A percentile compares a stretch with the other conserved stretches of the same genome.
These are phyloP conservation scores for Vicia sativa DNA, from an alignment of 306 rosid genomes.

Conservation along the genomic window DNA sequence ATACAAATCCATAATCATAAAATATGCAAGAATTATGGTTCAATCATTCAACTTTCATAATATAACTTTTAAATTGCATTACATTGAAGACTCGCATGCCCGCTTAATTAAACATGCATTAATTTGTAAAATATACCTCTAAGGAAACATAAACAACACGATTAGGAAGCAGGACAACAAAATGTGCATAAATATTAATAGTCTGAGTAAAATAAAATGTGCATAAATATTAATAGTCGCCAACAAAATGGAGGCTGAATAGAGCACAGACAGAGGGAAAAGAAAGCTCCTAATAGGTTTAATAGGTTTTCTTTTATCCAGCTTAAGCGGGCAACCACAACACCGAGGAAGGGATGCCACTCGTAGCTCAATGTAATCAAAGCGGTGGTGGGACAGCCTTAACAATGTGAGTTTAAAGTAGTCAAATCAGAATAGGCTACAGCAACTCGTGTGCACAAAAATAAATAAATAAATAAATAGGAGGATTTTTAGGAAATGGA, in stretches of 20 bases:
- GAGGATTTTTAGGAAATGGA: too few relatives aligned
- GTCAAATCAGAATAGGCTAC: slow-evolving; percentile 19
- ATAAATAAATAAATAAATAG: too few relatives aligned
- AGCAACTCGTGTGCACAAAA: slow-evolving; percentile 1
- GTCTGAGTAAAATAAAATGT: slow-evolving; percentile 24
- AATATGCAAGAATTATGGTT: too few relatives aligned
- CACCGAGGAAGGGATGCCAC: background rate
- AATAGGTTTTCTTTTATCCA: slow-evolving; percentile 22
- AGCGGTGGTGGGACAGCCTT: background rate
- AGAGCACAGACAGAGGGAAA: slow-evolving; percentile 17
- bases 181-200: slow-evolving; percentile 49
- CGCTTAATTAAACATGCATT: slow-evolving; percentile 31
- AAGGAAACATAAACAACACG: slow-evolving; percentile 76
- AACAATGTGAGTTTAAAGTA: slow-evolving; percentile 18
- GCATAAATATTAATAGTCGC: slow-evolving; percentile 32
- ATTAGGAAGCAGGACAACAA: slow-evolving; percentile 95
- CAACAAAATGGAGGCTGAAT: slow-evolving; percentile 33
- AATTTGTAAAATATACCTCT: slow-evolving; percentile 66
- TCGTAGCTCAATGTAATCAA: slow-evolving; percentile 13
- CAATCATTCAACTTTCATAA: too few relatives aligned
- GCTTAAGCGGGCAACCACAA: slow-evolving; percentile 18
- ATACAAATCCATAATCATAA: too few relatives aligned
- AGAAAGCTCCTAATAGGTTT: slow-evolving; percentile 18
- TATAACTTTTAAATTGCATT: slow-evolving; percentile 15
- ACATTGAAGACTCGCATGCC: slow-evolving; percentile 5